Base-by-base conservation (phyloP, 805 yeast species). In the Ogataea saltuana region DNA sequence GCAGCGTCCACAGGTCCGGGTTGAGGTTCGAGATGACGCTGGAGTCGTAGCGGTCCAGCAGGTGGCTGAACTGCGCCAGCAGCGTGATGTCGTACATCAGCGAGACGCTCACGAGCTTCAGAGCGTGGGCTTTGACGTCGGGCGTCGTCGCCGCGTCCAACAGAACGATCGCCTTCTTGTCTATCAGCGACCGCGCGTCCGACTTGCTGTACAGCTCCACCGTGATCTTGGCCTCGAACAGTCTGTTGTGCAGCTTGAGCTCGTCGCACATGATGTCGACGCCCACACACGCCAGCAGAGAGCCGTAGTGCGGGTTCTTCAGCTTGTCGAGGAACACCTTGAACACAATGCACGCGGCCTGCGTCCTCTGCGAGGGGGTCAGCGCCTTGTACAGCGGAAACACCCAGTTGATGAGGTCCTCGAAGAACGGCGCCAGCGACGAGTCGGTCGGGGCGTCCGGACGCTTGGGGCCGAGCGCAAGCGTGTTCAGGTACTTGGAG, bases 361-460 rank as follows among this genome's bases (percentile, higher is more conserved):
- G 78, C 27, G 77, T 77, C 39, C 67, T 67, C 46, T 79, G 81
- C 0, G 83, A 62, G 1, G 68, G 67, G 1, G 71, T 58, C 26
- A 82, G 59, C 2, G 81, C 40, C 15, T 41, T 33, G 10, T 52
- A 45, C 27, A 80, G 68, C 1, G 72, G 63, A 17, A 62, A 57
- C 26, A 79, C 72, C 90, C 90, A 84, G n/a, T 68, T 61, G 3
- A 77, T 54, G 43, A 80, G 49, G 54, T 79, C 81, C 4, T 69
- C 52, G 6, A 74, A 52, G 8, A 67, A 58, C 38, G 56, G 54
- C 7, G 9, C 25, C n/a, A 30, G 16, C 4, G 51, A 41, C 9
- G 53, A 40, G 20, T 51, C 56, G n/a, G 41, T 19, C n/a, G 34
- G 33, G 6, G 21, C 12, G 35, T 19, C 26, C 28, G n/a, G n/a